Evolutionary conservation across 1,139 yeast genomes (phyloP).

Genomic region (Blastobotrys buckinghamii): DNA sequence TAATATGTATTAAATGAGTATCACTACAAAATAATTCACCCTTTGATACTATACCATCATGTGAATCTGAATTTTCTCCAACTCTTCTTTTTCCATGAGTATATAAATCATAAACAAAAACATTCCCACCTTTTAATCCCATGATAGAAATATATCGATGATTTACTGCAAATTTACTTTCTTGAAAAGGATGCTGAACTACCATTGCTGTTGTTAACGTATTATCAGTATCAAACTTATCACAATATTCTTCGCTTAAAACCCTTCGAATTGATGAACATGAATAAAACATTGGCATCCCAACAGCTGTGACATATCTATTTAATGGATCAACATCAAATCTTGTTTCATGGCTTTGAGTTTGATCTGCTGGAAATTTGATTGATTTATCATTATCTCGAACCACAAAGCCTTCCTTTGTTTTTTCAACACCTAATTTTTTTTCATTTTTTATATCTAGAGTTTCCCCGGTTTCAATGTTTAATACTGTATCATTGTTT

Average conservation of each 20-base stretch:
- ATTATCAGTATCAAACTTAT: background rate
- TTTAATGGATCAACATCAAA: background rate
- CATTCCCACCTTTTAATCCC: background rate
- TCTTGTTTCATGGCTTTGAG: background rate
- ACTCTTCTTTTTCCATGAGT: background rate
- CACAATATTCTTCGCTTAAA: background rate
- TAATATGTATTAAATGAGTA: background rate
- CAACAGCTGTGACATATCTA: slow-evolving; percentile 1
- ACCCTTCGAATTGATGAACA: slow-evolving; percentile 1
- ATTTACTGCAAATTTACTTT: background rate
- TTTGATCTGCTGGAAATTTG: background rate
- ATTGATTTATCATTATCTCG: background rate
- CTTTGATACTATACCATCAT: background rate
- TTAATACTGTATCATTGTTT: background rate
- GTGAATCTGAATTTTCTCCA: background rate
- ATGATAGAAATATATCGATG: background rate
- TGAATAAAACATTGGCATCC: slow-evolving; percentile 4
- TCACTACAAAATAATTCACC: background rate
- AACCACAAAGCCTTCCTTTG: background rate
- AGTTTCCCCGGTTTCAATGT: background rate
- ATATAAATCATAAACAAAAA: slow-evolving; percentile 2
- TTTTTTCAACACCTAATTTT: background rate
- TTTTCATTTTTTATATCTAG: background rate
- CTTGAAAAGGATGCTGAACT: slow-evolving; percentile 3
- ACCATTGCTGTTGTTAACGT: background rate